Evolutionary conservation across 2,329 filamentous ascomycete genomes (phyloP), one percentile per base, ranked within the genome.

Genomic region (Aureobasidium sp.): DNA sequence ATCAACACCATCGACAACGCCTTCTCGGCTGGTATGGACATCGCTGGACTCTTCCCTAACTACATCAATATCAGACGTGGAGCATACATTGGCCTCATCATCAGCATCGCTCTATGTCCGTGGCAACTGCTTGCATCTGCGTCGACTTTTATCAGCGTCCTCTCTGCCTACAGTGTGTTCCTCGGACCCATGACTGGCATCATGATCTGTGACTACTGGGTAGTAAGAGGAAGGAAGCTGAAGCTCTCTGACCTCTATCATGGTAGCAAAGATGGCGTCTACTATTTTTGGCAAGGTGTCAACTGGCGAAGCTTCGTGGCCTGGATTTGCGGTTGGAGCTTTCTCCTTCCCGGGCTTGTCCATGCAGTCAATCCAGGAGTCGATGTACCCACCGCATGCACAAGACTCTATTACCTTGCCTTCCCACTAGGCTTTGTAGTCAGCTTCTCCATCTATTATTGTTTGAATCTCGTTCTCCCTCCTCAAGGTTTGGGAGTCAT

Each of bases 41-140:
- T 84, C 53, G 77, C 81, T 0, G 79, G 77, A 1, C 69, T 83
- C 0, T 78, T 78, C 62, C 81, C 81, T 0, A 75, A 73, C 44
- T 83, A 78, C 64, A 77, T 85, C 70, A 83, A 82, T 67, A 84
- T 84, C 62, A 72, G 81, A 5, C 77, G 82, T 2, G 83, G 82
- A 1, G 76, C 76, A 3, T 79, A 80, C 62, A 70, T 84, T 44
- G 77, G 75, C 5, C 73, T 77, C 0, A 64, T 80, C 3, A 69
- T 81, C 7, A 75, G 73, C 13, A 76, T 79, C 37, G 73, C 73
- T 0, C 73, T 77, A 41, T 78, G 77, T 62, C 81, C 81, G 0
- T 84, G 81, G 81, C 71, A 82, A 61, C 72, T 83, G 0, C 70
- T 83, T 3, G 73, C 75, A 8, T 74, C 71, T 0, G 78, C 80